Evolutionary conservation across 1,139 yeast genomes (phyloP).

Genomic region (Scheffersomyces cryptocercus): DNA sequence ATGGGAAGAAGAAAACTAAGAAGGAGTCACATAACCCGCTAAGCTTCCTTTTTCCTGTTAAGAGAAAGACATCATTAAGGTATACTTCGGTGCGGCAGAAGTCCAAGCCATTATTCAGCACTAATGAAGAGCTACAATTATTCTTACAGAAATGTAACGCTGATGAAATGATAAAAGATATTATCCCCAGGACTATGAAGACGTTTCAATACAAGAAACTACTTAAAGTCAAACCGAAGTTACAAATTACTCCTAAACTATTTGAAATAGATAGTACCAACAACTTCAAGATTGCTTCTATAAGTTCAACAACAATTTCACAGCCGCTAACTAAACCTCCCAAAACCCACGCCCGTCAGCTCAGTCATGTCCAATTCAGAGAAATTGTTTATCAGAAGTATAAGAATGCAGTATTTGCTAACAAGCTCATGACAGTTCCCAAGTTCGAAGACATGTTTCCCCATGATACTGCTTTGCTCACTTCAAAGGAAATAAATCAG

Average conservation of each 20-base stretch:
- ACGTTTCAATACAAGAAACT: conserved; percentile 23
- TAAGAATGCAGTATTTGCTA: conserved; percentile 29
- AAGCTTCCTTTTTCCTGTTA: conserved; percentile 37
- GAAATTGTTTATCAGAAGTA: conserved; percentile 22
- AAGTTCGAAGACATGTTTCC: conserved; percentile 33
- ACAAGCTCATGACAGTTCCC: conserved; percentile 15
- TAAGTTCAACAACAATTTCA: conserved; percentile 10
- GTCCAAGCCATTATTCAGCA: conserved; percentile 23
- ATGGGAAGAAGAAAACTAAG: conserved; percentile 3
- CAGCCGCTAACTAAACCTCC: conserved; percentile 18
- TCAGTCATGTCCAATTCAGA: conserved; percentile 7
- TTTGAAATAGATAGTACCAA: conserved; percentile 3
- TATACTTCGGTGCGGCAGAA: conserved; percentile 17
- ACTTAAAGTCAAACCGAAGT: conserved; percentile 23
- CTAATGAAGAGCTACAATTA: conserved; percentile 25
- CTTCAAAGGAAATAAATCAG: conserved; percentile 25
- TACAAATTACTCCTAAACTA: conserved; percentile 9
- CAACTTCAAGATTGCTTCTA: conserved; percentile 1
- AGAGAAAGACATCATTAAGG: conserved; percentile 36
- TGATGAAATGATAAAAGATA: conserved; percentile 23
- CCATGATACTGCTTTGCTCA: conserved; percentile 25
- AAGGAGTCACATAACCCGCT: conserved; percentile 7
- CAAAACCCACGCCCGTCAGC: conserved; percentile 7
- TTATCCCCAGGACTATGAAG: conserved; percentile 32
- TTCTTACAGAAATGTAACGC: conserved; percentile 27